Percentiles rank a stretch among this genome's conserved stretches.
Evolutionary conservation across 768 basidiomycete species (phyloP).

Genomic region (Leucocoprinus birnbaumii): DNA sequence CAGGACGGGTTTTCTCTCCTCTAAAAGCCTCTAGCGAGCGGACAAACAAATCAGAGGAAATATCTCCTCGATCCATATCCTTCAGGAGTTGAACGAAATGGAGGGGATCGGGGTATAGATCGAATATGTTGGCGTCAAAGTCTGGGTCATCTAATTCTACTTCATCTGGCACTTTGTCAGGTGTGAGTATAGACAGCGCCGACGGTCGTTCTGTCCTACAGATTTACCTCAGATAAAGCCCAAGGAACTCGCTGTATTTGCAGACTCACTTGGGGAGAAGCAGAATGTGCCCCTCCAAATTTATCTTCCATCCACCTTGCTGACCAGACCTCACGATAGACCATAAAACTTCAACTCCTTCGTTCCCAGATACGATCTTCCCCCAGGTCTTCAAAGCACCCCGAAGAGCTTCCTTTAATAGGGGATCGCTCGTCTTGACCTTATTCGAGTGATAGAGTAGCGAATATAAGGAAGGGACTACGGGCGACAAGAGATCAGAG

Average conservation of each 20-base stretch:
- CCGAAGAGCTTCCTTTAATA: slow-evolving; percentile 52
- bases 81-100: slow-evolving; percentile 69
- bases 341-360: slow-evolving; percentile 59
- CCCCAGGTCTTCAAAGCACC: slow-evolving; percentile 76
- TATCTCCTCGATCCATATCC: slow-evolving; percentile 60
- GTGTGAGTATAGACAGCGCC: slow-evolving; percentile 45
- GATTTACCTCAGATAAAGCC: neutral
- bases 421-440: slow-evolving; percentile 61
- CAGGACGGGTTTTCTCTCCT: slow-evolving; percentile 31
- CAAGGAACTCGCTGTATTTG: neutral
- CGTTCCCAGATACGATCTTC: slow-evolving; percentile 49
- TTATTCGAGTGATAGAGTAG: slow-evolving; percentile 53
- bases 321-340: slow-evolving; percentile 47
- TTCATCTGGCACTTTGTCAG: slow-evolving; percentile 26
- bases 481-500: slow-evolving; percentile 61
- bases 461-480: slow-evolving; percentile 65
- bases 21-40: slow-evolving; percentile 70
- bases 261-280: slow-evolving; percentile 42
- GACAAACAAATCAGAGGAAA: slow-evolving; percentile 74
- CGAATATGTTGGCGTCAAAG: slow-evolving; percentile 54
- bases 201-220: slow-evolving; percentile 22
- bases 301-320: slow-evolving; percentile 52
- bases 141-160: slow-evolving; percentile 39
- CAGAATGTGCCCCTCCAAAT: slow-evolving; percentile 49
- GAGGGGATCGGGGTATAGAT: slow-evolving; percentile 73